Evolutionary conservation across 306 rosid genomes (phyloP), one percentile per base, ranked within the genome.

Genomic region (Lithocarpus polystachyus): DNA sequence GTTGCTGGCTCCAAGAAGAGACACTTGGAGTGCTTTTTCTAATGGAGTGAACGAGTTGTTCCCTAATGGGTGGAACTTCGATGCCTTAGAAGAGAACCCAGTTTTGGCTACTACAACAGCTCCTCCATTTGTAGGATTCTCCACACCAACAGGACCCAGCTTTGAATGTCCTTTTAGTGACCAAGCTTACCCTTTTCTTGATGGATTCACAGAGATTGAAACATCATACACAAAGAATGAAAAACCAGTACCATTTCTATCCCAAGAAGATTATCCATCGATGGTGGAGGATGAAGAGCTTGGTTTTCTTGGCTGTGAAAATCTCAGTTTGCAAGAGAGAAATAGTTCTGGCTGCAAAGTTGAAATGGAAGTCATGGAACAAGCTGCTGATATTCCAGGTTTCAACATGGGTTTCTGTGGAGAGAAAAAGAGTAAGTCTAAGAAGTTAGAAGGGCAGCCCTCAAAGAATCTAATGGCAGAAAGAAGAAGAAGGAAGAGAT

Each of bases 391-490:
- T 59, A 61, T 83, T 62, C 91, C 89, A 19, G 80, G 75, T 68
- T 89, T 91, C 75, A 83, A 88, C 65, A 83, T 91, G 88, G 92
- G 92, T 5, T 45, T 89, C 74, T 88, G 89, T 82, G 91, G 75
- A 24, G 97, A 87, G 53, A 89, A 85, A 40, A 88, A 84, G 40
- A 48, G 67, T 31, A 88, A 86, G 72, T 73, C 90, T 52, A 91
- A 87, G 81, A 93, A 84, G 81, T 76, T 89, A 6, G 91, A 91
- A 81, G 98, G 98, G 68, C 97, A 91, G 74, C 97, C 97, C 14
- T 91, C 98, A 5, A 93, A 93, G 91, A 93, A 93, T 86, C 92
- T 93, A 43, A 93, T 93, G 98, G 98, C 98, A 37, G 98, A 93
- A 75, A 88, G 98, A 68, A 90, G 98, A 53, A 80, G 98, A 61